Evolutionary conservation across 176 grass and related monocot species (phyloP).

Genomic region (Tillandsia leiboldiana): DNA sequence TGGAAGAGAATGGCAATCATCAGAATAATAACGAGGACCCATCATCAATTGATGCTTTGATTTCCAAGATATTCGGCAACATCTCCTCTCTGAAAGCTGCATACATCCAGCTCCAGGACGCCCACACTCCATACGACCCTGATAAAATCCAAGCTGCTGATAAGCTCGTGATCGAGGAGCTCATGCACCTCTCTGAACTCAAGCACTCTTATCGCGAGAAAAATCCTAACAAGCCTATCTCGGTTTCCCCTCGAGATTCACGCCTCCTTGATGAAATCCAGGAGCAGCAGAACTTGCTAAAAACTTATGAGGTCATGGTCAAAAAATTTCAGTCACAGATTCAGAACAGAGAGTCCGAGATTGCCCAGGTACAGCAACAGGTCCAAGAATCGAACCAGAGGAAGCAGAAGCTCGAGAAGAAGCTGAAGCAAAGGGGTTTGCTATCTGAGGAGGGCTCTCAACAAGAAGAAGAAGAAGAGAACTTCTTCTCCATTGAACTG

Average conservation of each 20-base stretch:
- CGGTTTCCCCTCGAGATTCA: conserved; percentile 74
- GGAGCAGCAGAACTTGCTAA: conserved; percentile 86
- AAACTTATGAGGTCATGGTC: conserved; percentile 94
- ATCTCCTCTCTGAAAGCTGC: conserved; percentile 90
- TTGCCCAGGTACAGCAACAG: conserved; percentile 57
- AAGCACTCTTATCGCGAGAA: conserved; percentile 92
- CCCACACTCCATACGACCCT: conserved; percentile 90
- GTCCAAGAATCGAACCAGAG: conserved; percentile 70
- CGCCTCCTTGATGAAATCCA: conserved; percentile 81
- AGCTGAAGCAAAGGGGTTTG: conserved; percentile 83
- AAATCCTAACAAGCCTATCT: conserved; percentile 60
- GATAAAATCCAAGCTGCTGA: conserved; percentile 81
- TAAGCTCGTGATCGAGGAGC: conserved; percentile 90
- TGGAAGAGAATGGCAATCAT: conserved; percentile 74
- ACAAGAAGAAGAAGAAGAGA: conserved; percentile 63
- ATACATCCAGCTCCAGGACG: conserved; percentile 92
- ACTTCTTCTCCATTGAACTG: conserved; percentile 82
- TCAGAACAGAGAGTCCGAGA: conserved; percentile 77
- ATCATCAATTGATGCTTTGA: conserved; percentile 49
- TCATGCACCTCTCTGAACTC: conserved; percentile 85
- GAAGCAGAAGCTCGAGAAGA: conserved; percentile 89
- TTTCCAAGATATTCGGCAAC: conserved; percentile 70
- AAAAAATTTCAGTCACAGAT: conserved; percentile 98
- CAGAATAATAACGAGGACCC: conserved; percentile 19
- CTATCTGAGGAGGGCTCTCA: conserved; percentile 50